Base-by-base conservation (phyloP, 148 eudicot species). In the Linanthus parryae region DNA sequence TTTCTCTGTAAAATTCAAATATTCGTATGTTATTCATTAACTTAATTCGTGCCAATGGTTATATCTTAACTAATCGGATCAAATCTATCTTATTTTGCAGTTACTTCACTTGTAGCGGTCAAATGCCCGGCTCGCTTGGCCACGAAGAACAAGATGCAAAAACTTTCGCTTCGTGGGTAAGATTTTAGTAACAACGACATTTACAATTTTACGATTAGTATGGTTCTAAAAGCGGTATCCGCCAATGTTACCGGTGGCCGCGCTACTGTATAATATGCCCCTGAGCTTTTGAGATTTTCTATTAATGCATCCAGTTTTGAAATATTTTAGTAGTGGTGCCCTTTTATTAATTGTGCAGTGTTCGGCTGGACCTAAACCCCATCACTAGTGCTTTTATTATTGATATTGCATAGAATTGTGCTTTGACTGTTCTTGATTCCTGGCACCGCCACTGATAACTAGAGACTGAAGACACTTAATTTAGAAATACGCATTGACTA, bases 71-170 rank as follows among this genome's bases (percentile, higher is more conserved):
- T 52, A 21, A 44, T 21, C 44, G 39, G 17, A 58, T 49, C 15
- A 41, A 25, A 13, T 65, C 48, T 9, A 13, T 28, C 38, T 38
- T 17, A 17, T 39, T 58, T 44, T 52, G 59, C 72, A 85, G 90
- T 5, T 49, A 44, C 53, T 62, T 31, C 15, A 87, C 94, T 45
- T 89, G 97, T 48, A 73, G 83, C 69, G 65, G 66, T 22, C 60
- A 59, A 16, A 79, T 82, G 94, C 97, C 94, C 2, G 97, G 94
- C 42, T 89, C 97, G 48, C 87, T 89, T 56, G 79, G 74, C 44
- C 58, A 84, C 16, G 97, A 89, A 55, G 85, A 84, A 51, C 70
- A 73, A 24, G 97, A 89, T 67, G 97, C 97, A 10, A 68, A 60
- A 21, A 75, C 83, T 15, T 84, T 79, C 61, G 94, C 97, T 14